phyloP scores from a whole-genome alignment of 2,329 filamentous ascomycete genomes.

The Orbilia brochopaga region DNA sequence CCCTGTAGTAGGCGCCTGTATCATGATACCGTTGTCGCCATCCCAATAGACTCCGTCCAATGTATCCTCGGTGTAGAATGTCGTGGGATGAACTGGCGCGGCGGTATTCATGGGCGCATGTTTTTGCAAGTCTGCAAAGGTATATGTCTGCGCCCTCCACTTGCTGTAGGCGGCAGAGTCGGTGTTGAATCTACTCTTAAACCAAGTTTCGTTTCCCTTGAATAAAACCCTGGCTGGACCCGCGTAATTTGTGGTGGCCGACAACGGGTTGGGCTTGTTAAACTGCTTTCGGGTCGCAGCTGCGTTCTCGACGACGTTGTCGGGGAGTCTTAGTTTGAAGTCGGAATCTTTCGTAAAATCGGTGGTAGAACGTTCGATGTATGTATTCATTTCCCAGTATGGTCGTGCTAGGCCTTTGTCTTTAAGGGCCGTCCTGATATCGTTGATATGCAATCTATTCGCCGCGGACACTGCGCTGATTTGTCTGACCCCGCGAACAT shows the following conservation, averaged over 20 bases:
- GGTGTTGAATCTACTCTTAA: conserved; percentile 13
- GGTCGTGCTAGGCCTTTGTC: conserved; percentile 10
- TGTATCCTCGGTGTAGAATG: conserved; percentile 32
- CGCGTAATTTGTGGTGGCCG: not conserved
- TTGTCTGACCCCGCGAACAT: not conserved
- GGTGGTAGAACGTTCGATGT: conserved; percentile 7
- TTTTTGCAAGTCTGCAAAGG: conserved; percentile 2
- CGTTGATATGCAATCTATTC: not conserved
- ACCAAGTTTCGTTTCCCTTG: conserved; percentile 33
- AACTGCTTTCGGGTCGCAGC: not conserved
- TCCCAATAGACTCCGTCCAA: conserved; percentile 30
- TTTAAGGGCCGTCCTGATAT: not conserved
- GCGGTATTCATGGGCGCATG: conserved; percentile 15
- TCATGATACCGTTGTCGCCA: conserved; percentile 27
- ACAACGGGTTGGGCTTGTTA: conserved; percentile 9
- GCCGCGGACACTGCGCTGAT: conserved; percentile 2
- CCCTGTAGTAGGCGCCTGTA: not conserved
- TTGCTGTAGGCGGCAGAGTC: conserved; percentile 13
- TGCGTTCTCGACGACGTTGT: conserved; percentile 18
- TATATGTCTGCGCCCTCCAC: conserved; percentile 12
- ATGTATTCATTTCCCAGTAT: conserved; percentile 40
- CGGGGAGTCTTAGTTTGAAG: conserved; percentile 14
- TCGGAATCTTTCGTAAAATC: conserved; percentile 11
- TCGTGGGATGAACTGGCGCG: conserved; percentile 14
- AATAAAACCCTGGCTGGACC: conserved; percentile 20